Percentiles rank a stretch among this genome's conserved stretches.
Evolutionary conservation across 2,329 filamentous ascomycete species (phyloP).

Genomic region (Dothistroma pini): DNA sequence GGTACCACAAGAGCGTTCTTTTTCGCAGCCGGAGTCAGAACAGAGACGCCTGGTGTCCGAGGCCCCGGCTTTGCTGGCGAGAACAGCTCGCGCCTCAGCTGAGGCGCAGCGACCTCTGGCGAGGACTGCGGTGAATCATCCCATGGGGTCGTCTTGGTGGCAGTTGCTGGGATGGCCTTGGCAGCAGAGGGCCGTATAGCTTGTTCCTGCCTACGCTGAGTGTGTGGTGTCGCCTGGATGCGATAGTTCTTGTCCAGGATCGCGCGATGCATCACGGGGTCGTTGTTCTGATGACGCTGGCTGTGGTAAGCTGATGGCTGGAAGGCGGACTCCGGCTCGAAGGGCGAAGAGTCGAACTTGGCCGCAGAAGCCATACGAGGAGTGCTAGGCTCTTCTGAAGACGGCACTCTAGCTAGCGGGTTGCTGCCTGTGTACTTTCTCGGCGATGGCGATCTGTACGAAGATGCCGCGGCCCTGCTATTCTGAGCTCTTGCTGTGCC

Average conservation of each 20-base stretch:
- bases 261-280: slow-evolving; percentile 76
- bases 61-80: slow-evolving; percentile 44
- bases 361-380: slow-evolving; percentile 23
- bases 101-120: slow-evolving; percentile 73
- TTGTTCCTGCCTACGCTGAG: slow-evolving; percentile 26
- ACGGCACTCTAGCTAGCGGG: slow-evolving; percentile 20
- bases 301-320: slow-evolving; percentile 31
- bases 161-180: slow-evolving; percentile 39
- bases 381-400: slow-evolving; percentile 30
- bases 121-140: slow-evolving; percentile 50
- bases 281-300: slow-evolving; percentile 49
- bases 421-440: slow-evolving; percentile 42
- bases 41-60: slow-evolving; percentile 77
- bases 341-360: slow-evolving; percentile 47
- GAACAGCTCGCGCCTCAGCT: slow-evolving; percentile 81
- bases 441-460: slow-evolving; percentile 35
- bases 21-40: slow-evolving; percentile 61
- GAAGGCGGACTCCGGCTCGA: slow-evolving; percentile 45
- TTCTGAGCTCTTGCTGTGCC: slow-evolving; percentile 27
- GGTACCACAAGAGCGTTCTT: slow-evolving; percentile 25
- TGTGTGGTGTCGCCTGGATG: slow-evolving; percentile 82
- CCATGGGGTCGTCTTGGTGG: slow-evolving; percentile 28
- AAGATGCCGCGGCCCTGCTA: slow-evolving; percentile 16
- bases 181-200: slow-evolving; percentile 15
- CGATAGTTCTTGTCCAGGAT: slow-evolving; percentile 95